Conservation (phyloP, 2,329 filamentous ascomycete species). For the Rasamsonia emersonii region DNA sequence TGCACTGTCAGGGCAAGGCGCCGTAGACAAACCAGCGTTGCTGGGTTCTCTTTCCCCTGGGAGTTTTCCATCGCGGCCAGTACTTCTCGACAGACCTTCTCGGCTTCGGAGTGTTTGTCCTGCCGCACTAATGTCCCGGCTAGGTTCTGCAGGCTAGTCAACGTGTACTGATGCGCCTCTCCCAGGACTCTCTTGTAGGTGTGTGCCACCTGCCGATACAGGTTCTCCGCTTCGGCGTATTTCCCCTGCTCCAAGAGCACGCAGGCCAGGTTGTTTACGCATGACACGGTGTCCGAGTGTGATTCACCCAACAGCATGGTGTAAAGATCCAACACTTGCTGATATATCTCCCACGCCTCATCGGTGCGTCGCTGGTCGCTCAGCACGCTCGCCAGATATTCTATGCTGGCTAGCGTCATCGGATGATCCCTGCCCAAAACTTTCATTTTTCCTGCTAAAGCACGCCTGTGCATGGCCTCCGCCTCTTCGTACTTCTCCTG, state of each 20-base stretch:
- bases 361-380: neutral
- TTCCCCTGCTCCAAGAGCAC: constrained; percentile 8
- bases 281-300: constrained; percentile 16
- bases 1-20: constrained; percentile 1
- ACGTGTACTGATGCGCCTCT: constrained; percentile 1
- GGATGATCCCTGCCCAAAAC: constrained; percentile 7
- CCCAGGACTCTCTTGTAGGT: constrained; percentile 9
- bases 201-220: constrained; percentile 10
- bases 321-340: too few relatives aligned
- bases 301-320: constrained; percentile 13
- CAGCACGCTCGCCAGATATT: constrained; percentile 8
- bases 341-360: neutral
- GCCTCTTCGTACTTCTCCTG: constrained; percentile 12
- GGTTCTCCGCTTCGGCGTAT: constrained; percentile 11
- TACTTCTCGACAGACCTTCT: too few relatives aligned
- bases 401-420: constrained; percentile 8
- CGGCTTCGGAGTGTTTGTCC: too few relatives aligned
- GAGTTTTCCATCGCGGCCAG: too few relatives aligned
- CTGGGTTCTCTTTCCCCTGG: too few relatives aligned
- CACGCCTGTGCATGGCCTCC: constrained; percentile 10
- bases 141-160: constrained; percentile 12
- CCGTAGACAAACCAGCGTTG: too few relatives aligned
- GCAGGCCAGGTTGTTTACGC: constrained; percentile 7
- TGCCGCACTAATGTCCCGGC: too few relatives aligned
- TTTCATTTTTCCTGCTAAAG: constrained; percentile 8